Conservation (phyloP, 2,329 filamentous ascomycete genomes). For the Cercospora sp. region DNA sequence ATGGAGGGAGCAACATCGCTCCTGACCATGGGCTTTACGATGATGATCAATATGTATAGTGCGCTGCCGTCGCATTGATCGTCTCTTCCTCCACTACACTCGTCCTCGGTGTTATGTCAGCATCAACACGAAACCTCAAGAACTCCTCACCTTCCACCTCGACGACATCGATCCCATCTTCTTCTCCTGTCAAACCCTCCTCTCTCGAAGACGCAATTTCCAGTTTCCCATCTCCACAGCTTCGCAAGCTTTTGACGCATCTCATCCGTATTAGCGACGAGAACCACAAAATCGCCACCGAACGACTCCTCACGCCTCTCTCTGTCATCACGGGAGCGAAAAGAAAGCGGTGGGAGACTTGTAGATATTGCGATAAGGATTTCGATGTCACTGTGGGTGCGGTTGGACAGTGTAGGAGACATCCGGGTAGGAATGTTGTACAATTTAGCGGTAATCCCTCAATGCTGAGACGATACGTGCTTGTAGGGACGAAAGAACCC, state of each 20-base stretch:
- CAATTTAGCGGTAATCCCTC: too few relatives aligned
- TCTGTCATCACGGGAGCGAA: neutral
- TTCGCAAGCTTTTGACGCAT: neutral
- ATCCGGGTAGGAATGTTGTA: neutral
- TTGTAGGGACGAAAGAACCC: constrained; percentile 6
- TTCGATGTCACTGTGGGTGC: constrained; percentile 3
- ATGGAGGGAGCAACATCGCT: neutral
- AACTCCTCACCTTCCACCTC: neutral
- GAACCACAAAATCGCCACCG: neutral
- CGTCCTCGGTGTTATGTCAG: neutral
- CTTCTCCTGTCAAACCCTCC: neutral
- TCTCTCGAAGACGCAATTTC: neutral
- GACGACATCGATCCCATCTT: neutral
- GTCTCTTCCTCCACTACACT: neutral
- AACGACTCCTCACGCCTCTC: neutral
- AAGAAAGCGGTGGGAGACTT: constrained; percentile 5
- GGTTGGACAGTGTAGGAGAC: neutral
- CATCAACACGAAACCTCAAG: neutral
- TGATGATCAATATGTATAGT: neutral
- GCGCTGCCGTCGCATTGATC: neutral
- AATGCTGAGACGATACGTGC: too few relatives aligned
- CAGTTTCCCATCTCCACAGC: neutral
- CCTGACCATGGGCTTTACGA: neutral
- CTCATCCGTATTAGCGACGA: neutral
- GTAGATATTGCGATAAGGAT: neutral